Percentiles rank a stretch among this genome's conserved stretches.
Conservation (phyloP, 495 filamentous ascomycete species). For the Penicillium angulare region DNA sequence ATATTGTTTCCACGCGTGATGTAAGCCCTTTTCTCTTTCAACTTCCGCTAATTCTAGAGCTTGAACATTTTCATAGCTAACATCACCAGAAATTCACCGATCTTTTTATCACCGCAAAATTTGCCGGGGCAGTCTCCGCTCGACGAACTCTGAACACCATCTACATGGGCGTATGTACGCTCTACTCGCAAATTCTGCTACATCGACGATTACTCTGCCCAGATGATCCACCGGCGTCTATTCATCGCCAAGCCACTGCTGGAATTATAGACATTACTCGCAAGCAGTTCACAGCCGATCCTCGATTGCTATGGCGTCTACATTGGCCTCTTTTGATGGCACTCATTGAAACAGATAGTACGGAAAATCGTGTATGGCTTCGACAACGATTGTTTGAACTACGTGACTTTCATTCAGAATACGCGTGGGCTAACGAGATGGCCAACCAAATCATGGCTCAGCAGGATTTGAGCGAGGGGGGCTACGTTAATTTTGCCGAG, state of each 20-base stretch:
- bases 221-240: slow-evolving; percentile 16
- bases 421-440: slow-evolving; percentile 33
- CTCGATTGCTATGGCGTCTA: slow-evolving; percentile 36
- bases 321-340: slow-evolving; percentile 50
- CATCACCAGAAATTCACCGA: slow-evolving; percentile 35
- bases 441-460: slow-evolving; percentile 33
- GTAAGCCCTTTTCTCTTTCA: slow-evolving; percentile 14
- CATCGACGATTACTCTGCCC: slow-evolving; percentile 39
- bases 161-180: slow-evolving; percentile 46
- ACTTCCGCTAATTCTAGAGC: no score
- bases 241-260: slow-evolving; percentile 33
- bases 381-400: slow-evolving; percentile 35
- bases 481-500: slow-evolving; percentile 33
- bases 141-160: slow-evolving; percentile 47
- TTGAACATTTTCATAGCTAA: slow-evolving; percentile 2
- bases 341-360: slow-evolving; percentile 40
- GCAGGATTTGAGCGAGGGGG: slow-evolving; percentile 27
- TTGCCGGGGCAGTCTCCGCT: slow-evolving; percentile 30
- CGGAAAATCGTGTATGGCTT: slow-evolving; percentile 38
- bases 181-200: slow-evolving; percentile 43
- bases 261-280: slow-evolving; percentile 39
- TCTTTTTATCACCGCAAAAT: slow-evolving; percentile 44
- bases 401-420: slow-evolving; percentile 33
- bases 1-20: slow-evolving; percentile 33
- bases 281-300: slow-evolving; percentile 37